Evolutionary conservation across 495 filamentous ascomycete genomes (phyloP).

Genomic region (Aspergillus leporis): DNA sequence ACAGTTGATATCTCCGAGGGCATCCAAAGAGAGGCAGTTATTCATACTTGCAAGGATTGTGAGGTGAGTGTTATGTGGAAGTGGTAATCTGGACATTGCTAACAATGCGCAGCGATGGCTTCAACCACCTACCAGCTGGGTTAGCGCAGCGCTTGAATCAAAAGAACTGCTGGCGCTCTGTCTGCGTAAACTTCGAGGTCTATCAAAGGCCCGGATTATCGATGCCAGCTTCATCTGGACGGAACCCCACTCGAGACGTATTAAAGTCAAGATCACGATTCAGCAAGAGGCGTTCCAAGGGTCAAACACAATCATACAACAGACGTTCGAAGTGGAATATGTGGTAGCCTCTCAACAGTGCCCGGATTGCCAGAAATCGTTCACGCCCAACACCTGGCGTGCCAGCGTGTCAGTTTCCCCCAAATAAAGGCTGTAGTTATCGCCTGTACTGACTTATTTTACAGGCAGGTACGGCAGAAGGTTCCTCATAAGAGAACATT

Average conservation of each 20-base stretch:
- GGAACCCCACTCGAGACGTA: conserved; percentile 86
- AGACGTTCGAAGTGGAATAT: conserved; percentile 92
- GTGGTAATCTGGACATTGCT: conserved; percentile 67
- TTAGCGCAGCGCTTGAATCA: conserved; percentile 77
- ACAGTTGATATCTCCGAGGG: conserved; percentile 93
- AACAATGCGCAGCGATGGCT: conserved; percentile 92
- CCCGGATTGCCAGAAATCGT: conserved; percentile 89
- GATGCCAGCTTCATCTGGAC: conserved; percentile 98
- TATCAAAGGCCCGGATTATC: conserved; percentile 85
- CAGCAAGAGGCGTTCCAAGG: conserved; percentile 75
- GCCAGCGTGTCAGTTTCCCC: conserved; percentile 49
- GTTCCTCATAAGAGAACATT: conserved; percentile 98
- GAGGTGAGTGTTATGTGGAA: conserved; percentile 79
- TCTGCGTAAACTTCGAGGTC: conserved; percentile 74
- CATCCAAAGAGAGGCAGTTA: conserved; percentile 2
- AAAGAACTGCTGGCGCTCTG: conserved; percentile 89
- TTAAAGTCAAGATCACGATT: conserved; percentile 91
- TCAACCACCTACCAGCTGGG: conserved; percentile 82
- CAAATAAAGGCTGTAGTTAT: neutral
- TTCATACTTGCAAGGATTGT: conserved; percentile 2
- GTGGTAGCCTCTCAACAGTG: conserved; percentile 88
- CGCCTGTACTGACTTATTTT: neutral
- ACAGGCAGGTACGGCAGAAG: conserved; percentile 83
- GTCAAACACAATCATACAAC: conserved; percentile 70
- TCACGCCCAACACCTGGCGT: conserved; percentile 87